These are phyloP conservation scores for Cryphonectria japonica DNA, from an alignment of 2,329 filamentous ascomycete genomes.

Conservation along the genomic window DNA sequence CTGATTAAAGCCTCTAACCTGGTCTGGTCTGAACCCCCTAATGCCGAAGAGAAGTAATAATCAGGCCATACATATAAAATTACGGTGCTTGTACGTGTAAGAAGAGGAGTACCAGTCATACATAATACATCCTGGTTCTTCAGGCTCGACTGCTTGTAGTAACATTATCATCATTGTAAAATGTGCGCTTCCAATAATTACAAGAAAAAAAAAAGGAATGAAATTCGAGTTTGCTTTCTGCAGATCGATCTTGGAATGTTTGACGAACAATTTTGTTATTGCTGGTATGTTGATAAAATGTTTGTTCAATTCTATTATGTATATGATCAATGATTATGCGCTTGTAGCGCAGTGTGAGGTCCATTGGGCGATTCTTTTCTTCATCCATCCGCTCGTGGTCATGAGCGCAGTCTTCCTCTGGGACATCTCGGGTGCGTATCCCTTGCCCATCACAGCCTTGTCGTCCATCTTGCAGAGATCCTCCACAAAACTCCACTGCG, in stretches of 20 bases:
- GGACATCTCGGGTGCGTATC: conserved; percentile 33
- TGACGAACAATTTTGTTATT: neutral
- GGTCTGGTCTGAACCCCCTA: neutral
- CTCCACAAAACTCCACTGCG: conserved; percentile 37
- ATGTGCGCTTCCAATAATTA: too few species aligned
- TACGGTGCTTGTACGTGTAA: neutral
- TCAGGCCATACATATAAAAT: too few species aligned
- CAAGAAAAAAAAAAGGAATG: too few species aligned
- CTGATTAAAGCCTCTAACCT: too few species aligned
- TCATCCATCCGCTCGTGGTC: conserved; percentile 36
- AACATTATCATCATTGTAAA: too few species aligned
- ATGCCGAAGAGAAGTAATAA: neutral
- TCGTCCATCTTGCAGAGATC: conserved; percentile 37
- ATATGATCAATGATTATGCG: neutral
- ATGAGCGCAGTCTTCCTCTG: conserved; percentile 34
- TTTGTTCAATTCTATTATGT: neutral
- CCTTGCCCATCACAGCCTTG: conserved; percentile 32
- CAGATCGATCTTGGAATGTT: neutral
- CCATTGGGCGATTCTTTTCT: conserved; percentile 12
- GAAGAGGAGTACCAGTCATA: neutral
- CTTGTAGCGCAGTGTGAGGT: neutral
- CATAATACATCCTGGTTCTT: too few species aligned
- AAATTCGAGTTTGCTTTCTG: neutral
- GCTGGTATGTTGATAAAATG: neutral
- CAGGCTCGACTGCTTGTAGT: too few species aligned